Evolutionary conservation across 768 basidiomycete species (phyloP), one percentile per base, ranked within the genome.

Genomic region (Lepiota venenata): DNA sequence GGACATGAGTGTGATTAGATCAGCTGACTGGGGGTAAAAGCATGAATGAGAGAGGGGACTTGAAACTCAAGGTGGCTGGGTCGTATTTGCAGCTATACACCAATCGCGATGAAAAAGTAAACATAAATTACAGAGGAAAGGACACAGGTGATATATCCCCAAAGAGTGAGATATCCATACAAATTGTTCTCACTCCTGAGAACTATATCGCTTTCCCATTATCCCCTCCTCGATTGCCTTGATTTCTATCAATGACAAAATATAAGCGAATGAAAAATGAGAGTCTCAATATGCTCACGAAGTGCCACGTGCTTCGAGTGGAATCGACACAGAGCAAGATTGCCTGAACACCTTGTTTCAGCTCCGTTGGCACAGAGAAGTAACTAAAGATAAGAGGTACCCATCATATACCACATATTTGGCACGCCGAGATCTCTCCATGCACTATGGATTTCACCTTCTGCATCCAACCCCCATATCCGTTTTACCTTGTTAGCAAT

Each of bases 231-330:
- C 79, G 22, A 78, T 77, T 0, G 85, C 86, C 63, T 86, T 87
- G 63, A 88, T 87, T 68, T 88, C 86, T 87, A 63, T 44, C 3
- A 4, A 43, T 29, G 45, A 49, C 4, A 39, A 39, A 12, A 5
- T n/a, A 9, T 12, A 5, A 18, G 29, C 9, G 12, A 1, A 32
- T 14, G 27, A 29, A 25, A 22, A 51, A 27, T n/a, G 16, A 39
- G 20, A 58, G 10, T 18, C 27, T 4, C 15, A 18, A 21, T 32
- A 18, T 37, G 78, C 85, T 66, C 59, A 88, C 86, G 85, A 36
- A 88, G 71, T 0, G 86, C 85, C 14, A 87, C 47, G 60, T 83
- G 83, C 54, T 80, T 85, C 4, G 87, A 87, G 65, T 85, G 76
- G 75, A 87, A 87, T 0, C 87, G 74, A 54, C 79, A 80, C 57